Evolutionary conservation across 768 basidiomycete species (phyloP), one percentile per base, ranked within the genome.

Genomic region (Lentinula sp.): DNA sequence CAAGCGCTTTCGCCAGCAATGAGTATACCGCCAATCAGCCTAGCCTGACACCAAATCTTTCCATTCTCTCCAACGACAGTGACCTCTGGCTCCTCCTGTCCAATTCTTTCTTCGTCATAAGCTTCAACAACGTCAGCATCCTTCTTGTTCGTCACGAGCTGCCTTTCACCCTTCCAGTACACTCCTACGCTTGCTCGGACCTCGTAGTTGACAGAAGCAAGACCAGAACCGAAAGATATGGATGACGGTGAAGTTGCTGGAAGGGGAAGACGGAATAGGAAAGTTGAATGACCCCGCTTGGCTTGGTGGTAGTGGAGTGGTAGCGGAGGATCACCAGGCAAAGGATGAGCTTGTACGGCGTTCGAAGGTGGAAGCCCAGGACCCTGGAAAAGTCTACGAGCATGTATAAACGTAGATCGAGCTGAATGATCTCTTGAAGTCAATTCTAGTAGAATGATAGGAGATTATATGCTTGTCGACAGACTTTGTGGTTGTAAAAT

Each of bases 351-450:
- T 59, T 87, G 78, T 0, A 94, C 90, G 1, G 92, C 88, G 69
- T 93, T 93, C 10, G 91, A 93, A 7, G 90, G 89, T 0, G 91
- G 92, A 6, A 93, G 75, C 16, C 85, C 86, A 2, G 88, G 88
- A 2, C 91, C 91, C 72, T 93, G 91, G 68, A 92, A 94, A 5
- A 90, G 69, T 35, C 88, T 80, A 32, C 83, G 79, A 60, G 78
- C 82, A 64, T 89, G 87, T 34, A 92, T 70, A 66, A 93, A 93
- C 0, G 85, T 87, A 31, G 86, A 88, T 0, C 86, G 89, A 2
- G 91, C 92, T 23, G 90, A 86, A 71, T 91, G 88, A 70, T 91
- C 88, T 65, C 88, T 77, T 34, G 89, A 90, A 5, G 83, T 84
- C 10, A 94, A 72, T 69, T 92, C 91, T 93, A 62, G 2, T 49